Conservation (phyloP, 192 early-diverging fungal species). For the Linnemannia zychae region DNA sequence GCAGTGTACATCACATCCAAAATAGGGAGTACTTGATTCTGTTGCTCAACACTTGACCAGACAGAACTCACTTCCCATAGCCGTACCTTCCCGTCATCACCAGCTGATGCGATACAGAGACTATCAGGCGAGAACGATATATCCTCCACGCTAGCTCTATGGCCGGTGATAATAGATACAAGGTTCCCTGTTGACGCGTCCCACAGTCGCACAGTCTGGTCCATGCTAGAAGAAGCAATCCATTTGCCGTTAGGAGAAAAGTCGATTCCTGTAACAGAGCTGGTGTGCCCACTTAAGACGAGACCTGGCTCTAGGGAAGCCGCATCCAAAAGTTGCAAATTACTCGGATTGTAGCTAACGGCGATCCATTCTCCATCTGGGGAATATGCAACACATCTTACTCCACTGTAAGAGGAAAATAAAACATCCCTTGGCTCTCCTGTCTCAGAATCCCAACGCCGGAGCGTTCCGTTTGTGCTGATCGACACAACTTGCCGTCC, state of each 20-base stretch:
- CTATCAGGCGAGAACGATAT: background rate
- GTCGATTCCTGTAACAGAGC: background rate
- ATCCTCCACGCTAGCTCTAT: background rate
- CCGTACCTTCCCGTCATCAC: background rate
- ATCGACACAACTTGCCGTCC: background rate
- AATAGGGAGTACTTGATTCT: background rate
- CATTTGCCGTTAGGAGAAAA: conserved; percentile 9
- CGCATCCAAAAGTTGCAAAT: background rate
- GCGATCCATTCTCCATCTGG: background rate
- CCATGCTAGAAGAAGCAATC: background rate
- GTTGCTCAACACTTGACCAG: background rate
- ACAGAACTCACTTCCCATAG: background rate
- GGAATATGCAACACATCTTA: background rate
- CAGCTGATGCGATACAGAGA: background rate
- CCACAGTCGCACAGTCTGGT: conserved; percentile 6
- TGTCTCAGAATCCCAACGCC: conserved; percentile 1
- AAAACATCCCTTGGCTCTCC: background rate
- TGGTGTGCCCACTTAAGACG: background rate
- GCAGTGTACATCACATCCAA: background rate
- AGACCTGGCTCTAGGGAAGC: too few species aligned
- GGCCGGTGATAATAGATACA: background rate
- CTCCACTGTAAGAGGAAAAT: too few species aligned
- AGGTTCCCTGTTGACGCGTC: background rate
- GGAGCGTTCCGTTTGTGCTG: background rate
- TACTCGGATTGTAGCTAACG: background rate